Base-by-base conservation (phyloP, 1,284 basidiomycete species). In the Chondrostereum purpureum region DNA sequence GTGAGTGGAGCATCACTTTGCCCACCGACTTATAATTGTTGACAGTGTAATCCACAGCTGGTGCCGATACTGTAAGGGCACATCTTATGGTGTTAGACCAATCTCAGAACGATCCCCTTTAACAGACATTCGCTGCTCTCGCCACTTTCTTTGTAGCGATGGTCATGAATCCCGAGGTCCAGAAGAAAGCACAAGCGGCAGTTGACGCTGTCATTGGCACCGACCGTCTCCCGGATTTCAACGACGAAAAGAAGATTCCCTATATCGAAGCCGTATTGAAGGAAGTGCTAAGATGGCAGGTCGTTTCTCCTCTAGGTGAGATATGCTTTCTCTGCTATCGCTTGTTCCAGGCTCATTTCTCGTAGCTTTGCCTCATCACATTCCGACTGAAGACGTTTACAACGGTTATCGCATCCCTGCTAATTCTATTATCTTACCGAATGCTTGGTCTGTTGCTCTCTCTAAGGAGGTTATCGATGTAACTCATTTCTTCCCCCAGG, bases 151-250 rank as follows among this genome's bases (percentile, higher is more conserved):
- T 45, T 27, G 40, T 45, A 13, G 51, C 43, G 2, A 43, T 45
- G 27, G 42, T 43, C 14, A 8, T 42, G 33, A 37, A 54, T 40
- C 53, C 55, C 3, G 50, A 53, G 3, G 36, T 51, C 6, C 44
- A 50, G 42, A 49, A 44, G 33, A 53, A 50, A 40, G 55, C 47
- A 5, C 55, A 54, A 14, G 47, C 35, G 0, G 53, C 50, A n/a
- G 38, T 54, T 1, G 55, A 56, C 27, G 43, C 14, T 1, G 50
- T 45, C 11, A 21, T 52, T 16, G 53, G 51, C 11, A 4, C 2
- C 16, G 23, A 43, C 17, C 46, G 50, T 0, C 46, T 56, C 0
- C 55, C 55, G 1, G 47, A 52, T 22, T 54, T 56, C 14, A 34
- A 27, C 10, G 45, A 50, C 21, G 20, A 41, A 8, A 17, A 33